Conservation (phyloP, 2,329 filamentous ascomycete species). For the Clonostachys chloroleuca region DNA sequence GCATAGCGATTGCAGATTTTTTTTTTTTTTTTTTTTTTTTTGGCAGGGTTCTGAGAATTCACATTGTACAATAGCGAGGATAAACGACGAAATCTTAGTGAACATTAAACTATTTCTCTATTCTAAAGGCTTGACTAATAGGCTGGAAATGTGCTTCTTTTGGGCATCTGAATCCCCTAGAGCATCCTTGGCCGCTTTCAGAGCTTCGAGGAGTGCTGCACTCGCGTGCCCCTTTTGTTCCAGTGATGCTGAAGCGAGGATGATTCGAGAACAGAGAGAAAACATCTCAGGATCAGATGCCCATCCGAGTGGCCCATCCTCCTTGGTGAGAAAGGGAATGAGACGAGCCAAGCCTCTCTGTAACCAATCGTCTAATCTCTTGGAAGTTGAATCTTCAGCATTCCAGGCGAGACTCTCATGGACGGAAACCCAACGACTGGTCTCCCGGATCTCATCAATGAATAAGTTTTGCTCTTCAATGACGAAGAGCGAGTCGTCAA, state of each 20-base stretch:
- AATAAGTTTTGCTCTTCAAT: slow-evolving; percentile 95
- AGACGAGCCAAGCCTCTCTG: slow-evolving; percentile 41
- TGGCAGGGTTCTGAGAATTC: too few relatives aligned
- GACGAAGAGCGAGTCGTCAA: slow-evolving; percentile 71
- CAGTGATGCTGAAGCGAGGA: slow-evolving; percentile 32
- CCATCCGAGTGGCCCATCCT: slow-evolving; percentile 70
- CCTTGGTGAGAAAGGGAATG: slow-evolving; percentile 1
- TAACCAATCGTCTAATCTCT: slow-evolving; percentile 40
- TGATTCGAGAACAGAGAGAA: slow-evolving; percentile 46
- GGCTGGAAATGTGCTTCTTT: slow-evolving; percentile 14
- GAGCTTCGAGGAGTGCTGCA: slow-evolving; percentile 5
- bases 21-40: too few relatives aligned
- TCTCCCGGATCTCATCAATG: slow-evolving; percentile 75
- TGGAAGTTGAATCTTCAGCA: slow-evolving; percentile 11
- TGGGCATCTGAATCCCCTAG: not conserved
- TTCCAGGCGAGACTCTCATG: slow-evolving; percentile 24
- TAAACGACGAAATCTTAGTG: too few relatives aligned
- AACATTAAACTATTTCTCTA: not conserved
- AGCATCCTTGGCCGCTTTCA: slow-evolving; percentile 1
- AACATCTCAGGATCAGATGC: slow-evolving; percentile 65
- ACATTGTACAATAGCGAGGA: too few relatives aligned
- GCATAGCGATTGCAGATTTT: too few relatives aligned
- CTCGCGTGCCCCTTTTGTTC: slow-evolving; percentile 6
- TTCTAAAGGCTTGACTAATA: slow-evolving; percentile 13
- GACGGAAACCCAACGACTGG: slow-evolving; percentile 59